Evolutionary conservation across 2,329 filamentous ascomycete genomes (phyloP).

Genomic region (Emergomyces africanus): DNA sequence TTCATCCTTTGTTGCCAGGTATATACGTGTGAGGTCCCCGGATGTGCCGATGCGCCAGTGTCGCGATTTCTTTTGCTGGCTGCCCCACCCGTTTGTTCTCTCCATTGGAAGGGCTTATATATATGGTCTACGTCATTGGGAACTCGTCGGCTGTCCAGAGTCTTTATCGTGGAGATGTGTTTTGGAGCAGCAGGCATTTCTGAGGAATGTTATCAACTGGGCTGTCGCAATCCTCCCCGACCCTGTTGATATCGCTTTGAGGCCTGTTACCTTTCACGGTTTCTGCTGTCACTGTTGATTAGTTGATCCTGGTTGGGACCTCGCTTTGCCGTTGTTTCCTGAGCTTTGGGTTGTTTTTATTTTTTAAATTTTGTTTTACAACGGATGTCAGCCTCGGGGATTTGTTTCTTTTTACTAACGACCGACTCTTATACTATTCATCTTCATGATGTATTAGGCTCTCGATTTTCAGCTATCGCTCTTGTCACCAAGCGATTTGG

Average conservation of each 20-base stretch:
- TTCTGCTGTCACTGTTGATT: neutral
- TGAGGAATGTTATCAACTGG: neutral
- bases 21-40: neutral
- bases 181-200: neutral
- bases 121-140: neutral
- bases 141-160: neutral
- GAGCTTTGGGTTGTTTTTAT: neutral
- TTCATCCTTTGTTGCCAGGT: neutral
- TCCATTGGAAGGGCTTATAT: neutral
- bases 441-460: neutral
- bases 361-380: neutral
- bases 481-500: neutral
- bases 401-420: neutral
- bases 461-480: neutral
- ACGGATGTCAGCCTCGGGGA: no score
- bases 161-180: neutral
- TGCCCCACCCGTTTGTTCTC: neutral
- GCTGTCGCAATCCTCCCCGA: neutral
- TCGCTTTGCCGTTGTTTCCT: neutral
- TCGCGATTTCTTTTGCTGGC: neutral
- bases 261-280: neutral
- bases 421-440: neutral
- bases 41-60: neutral
- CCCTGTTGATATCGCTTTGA: neutral
- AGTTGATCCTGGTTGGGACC: neutral